These are phyloP conservation scores for Podochytrium sp. DNA, from an alignment of 192 early-diverging fungal species.

Conservation along the genomic window DNA sequence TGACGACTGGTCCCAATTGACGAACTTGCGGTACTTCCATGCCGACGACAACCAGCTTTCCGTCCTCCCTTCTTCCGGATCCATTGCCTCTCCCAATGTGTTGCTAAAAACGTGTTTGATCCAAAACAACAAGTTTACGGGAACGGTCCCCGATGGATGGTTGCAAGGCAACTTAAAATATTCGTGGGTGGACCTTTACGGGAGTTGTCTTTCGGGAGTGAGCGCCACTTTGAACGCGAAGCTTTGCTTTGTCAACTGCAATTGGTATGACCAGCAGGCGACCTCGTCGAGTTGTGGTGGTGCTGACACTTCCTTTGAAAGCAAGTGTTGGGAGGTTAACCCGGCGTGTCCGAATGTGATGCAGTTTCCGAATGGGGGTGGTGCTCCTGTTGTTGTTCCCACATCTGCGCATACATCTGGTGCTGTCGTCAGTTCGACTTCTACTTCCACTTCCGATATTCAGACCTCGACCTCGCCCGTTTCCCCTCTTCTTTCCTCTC, in stretches of 20 bases:
- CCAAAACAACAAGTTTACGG: slow-evolving; percentile 15
- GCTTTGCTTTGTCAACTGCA: slow-evolving; percentile 3
- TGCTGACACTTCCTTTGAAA: background rate
- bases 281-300: background rate
- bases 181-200: slow-evolving; percentile 8
- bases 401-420: background rate
- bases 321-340: background rate
- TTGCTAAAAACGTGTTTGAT: slow-evolving; percentile 4
- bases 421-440: background rate
- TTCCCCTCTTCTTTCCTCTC: too few relatives aligned
- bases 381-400: background rate
- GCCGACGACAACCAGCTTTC: slow-evolving; percentile 5
- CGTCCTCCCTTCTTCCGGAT: background rate
- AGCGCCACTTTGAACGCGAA: background rate
- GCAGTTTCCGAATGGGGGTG: background rate
- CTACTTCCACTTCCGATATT: too few relatives aligned
- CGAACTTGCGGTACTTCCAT: background rate
- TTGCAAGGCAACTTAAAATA: background rate
- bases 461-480: too few relatives aligned
- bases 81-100: background rate
- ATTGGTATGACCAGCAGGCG: slow-evolving; percentile 13
- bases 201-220: background rate
- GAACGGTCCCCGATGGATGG: slow-evolving; percentile 3
- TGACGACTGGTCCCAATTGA: background rate
- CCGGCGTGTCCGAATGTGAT: background rate